These are phyloP conservation scores for Syzygium malaccense DNA, from an alignment of 441 rosid genomes.

Conservation along the genomic window DNA sequence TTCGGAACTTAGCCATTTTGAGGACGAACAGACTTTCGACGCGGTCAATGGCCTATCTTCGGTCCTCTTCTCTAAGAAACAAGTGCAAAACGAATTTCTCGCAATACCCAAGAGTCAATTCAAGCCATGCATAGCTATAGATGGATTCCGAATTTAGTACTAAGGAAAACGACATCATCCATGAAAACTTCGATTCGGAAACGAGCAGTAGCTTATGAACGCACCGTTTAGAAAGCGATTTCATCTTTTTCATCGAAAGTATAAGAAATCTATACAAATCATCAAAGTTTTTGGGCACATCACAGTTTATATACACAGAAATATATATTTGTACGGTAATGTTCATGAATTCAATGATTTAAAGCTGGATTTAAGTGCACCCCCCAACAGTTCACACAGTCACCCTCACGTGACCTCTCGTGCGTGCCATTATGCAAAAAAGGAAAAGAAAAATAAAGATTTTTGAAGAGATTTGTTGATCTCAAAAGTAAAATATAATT, in stretches of 20 bases:
- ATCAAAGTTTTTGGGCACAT: background rate
- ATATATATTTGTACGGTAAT: background rate
- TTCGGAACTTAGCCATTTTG: background rate
- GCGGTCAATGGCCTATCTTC: background rate
- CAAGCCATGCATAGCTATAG: background rate
- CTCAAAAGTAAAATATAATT: background rate
- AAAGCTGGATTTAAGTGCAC: background rate
- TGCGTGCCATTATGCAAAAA: background rate
- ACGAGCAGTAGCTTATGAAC: background rate
- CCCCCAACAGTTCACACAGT: background rate
- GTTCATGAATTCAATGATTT: background rate
- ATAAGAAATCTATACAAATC: background rate
- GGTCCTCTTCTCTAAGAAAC: background rate
- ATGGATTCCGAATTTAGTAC: background rate
- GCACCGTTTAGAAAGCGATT: background rate
- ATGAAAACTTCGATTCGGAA: background rate
- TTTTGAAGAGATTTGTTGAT: background rate
- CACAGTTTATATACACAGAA: background rate
- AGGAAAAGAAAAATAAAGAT: rapidly evolving
- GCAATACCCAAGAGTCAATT: background rate
- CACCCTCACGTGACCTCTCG: slow-evolving; percentile 1
- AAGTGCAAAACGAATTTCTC: background rate
- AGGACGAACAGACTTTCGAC: background rate
- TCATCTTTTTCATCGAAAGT: background rate
- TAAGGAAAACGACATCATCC: background rate